Base-by-base conservation (phyloP, 2,329 filamentous ascomycete species). In the Fusarium irregulare region DNA sequence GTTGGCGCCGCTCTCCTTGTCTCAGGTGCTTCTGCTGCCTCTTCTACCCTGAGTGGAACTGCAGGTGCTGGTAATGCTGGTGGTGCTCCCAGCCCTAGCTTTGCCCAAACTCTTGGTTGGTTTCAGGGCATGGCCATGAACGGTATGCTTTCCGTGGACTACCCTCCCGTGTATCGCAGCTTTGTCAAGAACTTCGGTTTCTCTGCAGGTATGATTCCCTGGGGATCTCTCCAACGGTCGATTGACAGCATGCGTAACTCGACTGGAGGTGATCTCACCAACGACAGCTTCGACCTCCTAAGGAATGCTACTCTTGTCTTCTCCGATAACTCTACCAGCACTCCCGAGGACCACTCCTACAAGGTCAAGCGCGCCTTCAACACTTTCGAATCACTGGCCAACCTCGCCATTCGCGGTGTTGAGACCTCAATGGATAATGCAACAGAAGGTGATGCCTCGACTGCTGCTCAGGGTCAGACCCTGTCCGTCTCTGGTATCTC, bases 101-200 rank as follows among this genome's bases (percentile, higher is more conserved):
- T 98, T 78, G 86, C 86, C 46, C 93, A 98, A 76, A 90, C 97
- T 49, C 87, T 97, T 72, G 90, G 91, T 66, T 97, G 93, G 88
- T 97, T 98, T 80, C 94, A 98, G 81, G 91, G 92, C 51, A 92
- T 98, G 85, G 94, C 96, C 28, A 92, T 96, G 84, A 98, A 96
- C 80, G 94, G 96, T 71, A 98, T 98, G 96, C 86, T 97, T 78
- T 97, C 93, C 64, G 94, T 97, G 74, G 88, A 91, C 74, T 94
- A 97, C 73, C 96, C 96, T 6, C 85, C 89, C 37, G 89, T 98
- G 40, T 98, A 98, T 83, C 89, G 91, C 73, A 95, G 90, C 78
- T 99, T 97, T 81, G 84, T 92, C 67, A 93, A 93, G 82, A 98
- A 98, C 82, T 98, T 99, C 79, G 94, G 86, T 48, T 98, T 98